Evolutionary conservation across 2,329 filamentous ascomycete species (phyloP).

Genomic region (Diaporthe citrichinensis): DNA sequence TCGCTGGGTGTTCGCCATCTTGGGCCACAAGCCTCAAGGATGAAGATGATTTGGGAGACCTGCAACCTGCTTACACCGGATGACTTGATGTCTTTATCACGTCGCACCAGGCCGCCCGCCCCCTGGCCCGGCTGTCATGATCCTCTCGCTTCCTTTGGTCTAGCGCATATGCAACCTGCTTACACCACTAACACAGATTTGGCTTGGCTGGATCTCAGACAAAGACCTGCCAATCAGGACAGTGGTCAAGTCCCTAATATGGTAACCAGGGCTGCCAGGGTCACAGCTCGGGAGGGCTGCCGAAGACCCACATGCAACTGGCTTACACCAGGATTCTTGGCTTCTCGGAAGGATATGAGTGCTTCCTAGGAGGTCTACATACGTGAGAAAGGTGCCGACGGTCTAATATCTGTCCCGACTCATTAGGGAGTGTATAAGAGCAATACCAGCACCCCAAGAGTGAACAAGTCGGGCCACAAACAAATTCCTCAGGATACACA

Average conservation of each 20-base stretch:
- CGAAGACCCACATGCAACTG: slow-evolving; percentile 4
- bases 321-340: background rate
- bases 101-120: background rate
- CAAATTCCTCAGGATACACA: background rate
- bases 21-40: background rate
- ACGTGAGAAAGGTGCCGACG: background rate
- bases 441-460: background rate
- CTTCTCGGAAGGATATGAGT: background rate
- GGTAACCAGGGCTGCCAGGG: background rate
- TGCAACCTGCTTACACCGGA: slow-evolving; percentile 16
- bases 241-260: background rate
- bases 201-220: slow-evolving; percentile 8
- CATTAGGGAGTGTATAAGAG: background rate
- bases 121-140: background rate
- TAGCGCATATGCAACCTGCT: slow-evolving; percentile 31
- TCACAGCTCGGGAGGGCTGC: slow-evolving; percentile 2
- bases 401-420: background rate
- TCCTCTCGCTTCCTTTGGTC: slow-evolving; percentile 1
- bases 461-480: background rate
- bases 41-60: background rate
- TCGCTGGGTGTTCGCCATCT: background rate
- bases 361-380: background rate
- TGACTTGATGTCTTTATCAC: slow-evolving; percentile 10
- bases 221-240: background rate
- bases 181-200: slow-evolving; percentile 33